These are phyloP conservation scores for Lolium multiflorum DNA, from an alignment of 176 grass and related monocot species.

Conservation along the genomic window DNA sequence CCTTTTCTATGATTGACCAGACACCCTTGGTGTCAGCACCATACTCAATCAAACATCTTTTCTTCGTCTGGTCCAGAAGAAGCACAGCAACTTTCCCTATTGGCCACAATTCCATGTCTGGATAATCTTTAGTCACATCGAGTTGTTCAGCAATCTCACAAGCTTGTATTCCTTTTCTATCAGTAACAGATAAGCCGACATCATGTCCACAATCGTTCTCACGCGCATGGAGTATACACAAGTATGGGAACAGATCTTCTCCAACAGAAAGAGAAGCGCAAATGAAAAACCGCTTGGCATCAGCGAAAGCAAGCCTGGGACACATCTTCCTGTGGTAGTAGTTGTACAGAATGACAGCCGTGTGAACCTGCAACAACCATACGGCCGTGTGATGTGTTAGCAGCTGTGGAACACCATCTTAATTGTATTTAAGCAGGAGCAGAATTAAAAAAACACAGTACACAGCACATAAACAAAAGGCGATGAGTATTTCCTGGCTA, in stretches of 20 bases:
- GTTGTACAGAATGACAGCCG: slow-evolving; percentile 69
- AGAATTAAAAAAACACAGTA: not conserved
- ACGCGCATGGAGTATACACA: slow-evolving; percentile 37
- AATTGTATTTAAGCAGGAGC: not conserved
- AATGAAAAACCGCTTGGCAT: slow-evolving; percentile 40
- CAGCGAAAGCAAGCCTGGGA: slow-evolving; percentile 49
- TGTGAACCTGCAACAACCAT: slow-evolving; percentile 59
- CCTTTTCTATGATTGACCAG: slow-evolving; percentile 68
- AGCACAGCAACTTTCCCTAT: slow-evolving; percentile 63
- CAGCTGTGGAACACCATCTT: not conserved
- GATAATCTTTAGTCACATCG: slow-evolving; percentile 31
- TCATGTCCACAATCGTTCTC: not conserved
- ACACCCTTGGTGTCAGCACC: slow-evolving; percentile 49
- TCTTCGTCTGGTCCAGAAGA: slow-evolving; percentile 49
- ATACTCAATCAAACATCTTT: slow-evolving; percentile 62
- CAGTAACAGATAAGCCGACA: slow-evolving; percentile 42
- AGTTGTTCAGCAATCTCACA: slow-evolving; percentile 60
- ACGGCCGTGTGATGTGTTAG: not conserved
- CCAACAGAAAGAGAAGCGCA: slow-evolving; percentile 37
- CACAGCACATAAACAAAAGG: not conserved
- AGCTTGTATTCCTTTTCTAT: slow-evolving; percentile 47
- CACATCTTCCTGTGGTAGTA: slow-evolving; percentile 75
- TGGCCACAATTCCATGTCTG: slow-evolving; percentile 51
- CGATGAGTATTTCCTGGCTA: not conserved
- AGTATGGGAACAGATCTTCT: slow-evolving; percentile 40